A percentile compares a stretch with the other conserved stretches of the same genome.
These are phyloP conservation scores for Picochlorum costavermella DNA, from an alignment of 139 green algal species.

Conservation along the genomic window DNA sequence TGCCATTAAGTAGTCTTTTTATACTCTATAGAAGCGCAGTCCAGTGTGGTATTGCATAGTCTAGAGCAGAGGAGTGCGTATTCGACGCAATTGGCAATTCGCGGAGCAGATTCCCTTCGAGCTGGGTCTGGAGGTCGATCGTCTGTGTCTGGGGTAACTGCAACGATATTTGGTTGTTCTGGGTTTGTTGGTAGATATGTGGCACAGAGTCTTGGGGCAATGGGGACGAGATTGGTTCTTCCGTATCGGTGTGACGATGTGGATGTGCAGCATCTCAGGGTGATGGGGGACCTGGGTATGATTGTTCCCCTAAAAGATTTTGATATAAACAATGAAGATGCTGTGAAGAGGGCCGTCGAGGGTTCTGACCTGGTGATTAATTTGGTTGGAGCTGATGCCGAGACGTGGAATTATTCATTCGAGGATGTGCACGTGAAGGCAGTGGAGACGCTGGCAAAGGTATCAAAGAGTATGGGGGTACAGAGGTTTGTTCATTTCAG, in stretches of 20 bases:
- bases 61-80: neutral
- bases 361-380: slow-evolving; percentile 88
- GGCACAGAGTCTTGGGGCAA: slow-evolving; percentile 67
- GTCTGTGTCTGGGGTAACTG: slow-evolving; percentile 72
- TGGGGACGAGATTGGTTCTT: slow-evolving; percentile 70
- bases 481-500: slow-evolving; percentile 75
- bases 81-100: slow-evolving; percentile 27
- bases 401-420: slow-evolving; percentile 91
- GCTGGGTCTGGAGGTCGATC: slow-evolving; percentile 50
- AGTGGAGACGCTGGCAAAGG: slow-evolving; percentile 42
- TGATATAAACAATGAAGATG: slow-evolving; percentile 62
- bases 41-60: too few relatives aligned
- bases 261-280: slow-evolving; percentile 74
- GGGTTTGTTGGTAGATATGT: slow-evolving; percentile 95
- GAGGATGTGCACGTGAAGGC: slow-evolving; percentile 61
- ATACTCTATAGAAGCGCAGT: too few relatives aligned
- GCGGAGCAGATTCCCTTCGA: slow-evolving; percentile 20
- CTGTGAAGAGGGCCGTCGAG: slow-evolving; percentile 55
- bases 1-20: too few relatives aligned
- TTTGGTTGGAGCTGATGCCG: slow-evolving; percentile 71
- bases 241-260: slow-evolving; percentile 81
- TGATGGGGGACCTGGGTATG: slow-evolving; percentile 95
- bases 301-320: slow-evolving; percentile 23
- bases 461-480: slow-evolving; percentile 29
- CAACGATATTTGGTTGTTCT: slow-evolving; percentile 86